Evolutionary conservation across 352 stramenopile genomes (phyloP).

Genomic region (Aphanomyces invadans): DNA sequence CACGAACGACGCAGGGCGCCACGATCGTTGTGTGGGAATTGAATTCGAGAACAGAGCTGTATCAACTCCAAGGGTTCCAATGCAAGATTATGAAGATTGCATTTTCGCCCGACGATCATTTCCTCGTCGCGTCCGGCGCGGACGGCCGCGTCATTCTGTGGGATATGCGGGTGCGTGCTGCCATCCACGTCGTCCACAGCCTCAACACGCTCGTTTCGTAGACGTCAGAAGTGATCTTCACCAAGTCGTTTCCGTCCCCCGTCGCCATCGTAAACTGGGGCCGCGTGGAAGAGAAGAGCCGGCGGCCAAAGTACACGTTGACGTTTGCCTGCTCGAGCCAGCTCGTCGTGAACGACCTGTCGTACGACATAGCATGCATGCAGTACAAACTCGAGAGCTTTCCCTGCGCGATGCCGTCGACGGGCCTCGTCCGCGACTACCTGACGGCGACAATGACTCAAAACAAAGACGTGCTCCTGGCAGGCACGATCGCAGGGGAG

Average conservation of each 20-base stretch:
- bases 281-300: slow-evolving; percentile 53
- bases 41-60: slow-evolving; percentile 34
- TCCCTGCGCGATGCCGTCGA: slow-evolving; percentile 60
- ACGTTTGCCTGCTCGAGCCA: slow-evolving; percentile 63
- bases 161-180: slow-evolving; percentile 52
- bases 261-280: slow-evolving; percentile 68
- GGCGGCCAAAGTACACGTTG: slow-evolving; percentile 58
- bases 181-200: not conserved
- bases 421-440: slow-evolving; percentile 59
- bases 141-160: slow-evolving; percentile 63
- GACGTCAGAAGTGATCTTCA: slow-evolving; percentile 63
- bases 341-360: slow-evolving; percentile 47
- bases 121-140: slow-evolving; percentile 54
- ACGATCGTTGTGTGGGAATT: slow-evolving; percentile 50
- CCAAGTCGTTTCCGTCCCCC: slow-evolving; percentile 51
- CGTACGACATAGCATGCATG: slow-evolving; percentile 69
- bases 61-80: slow-evolving; percentile 50
- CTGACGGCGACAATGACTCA: slow-evolving; percentile 52
- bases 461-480: slow-evolving; percentile 47
- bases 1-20: slow-evolving; percentile 31
- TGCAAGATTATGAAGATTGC: slow-evolving; percentile 53
- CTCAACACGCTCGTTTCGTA: slow-evolving; percentile 24
- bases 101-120: slow-evolving; percentile 72
- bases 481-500: slow-evolving; percentile 63
- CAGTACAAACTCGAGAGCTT: slow-evolving; percentile 69